Base-by-base conservation (phyloP, 1,139 yeast genomes). In the Pichia sp. region DNA sequence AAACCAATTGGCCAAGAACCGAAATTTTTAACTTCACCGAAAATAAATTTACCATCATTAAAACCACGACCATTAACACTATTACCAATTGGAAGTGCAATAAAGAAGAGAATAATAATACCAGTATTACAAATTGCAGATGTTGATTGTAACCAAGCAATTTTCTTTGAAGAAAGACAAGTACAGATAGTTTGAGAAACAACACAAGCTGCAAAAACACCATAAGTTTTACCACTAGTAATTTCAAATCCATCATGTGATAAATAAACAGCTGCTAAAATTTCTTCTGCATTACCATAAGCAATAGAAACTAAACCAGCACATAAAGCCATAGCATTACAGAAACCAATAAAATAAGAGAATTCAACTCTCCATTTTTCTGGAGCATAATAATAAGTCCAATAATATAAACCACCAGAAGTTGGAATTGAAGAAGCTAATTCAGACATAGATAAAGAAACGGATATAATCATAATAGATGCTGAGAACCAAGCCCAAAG, bases 391-490 rank as follows among this genome's bases (percentile, higher is more conserved):
- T 71, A 67, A 55, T 65, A 71, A 2, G 82, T 74, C 78, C 78
- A 76, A 51, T 65, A 73, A 57, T 78, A 80, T 38, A 82, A 67
- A 4, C 87, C 89, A 44, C 89, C 89, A 23, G 80, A 71, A 2
- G 89, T 82, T 38, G 89, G 89, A 55, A 78, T 76, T 6, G 85
- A 73, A 30, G 81, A 73, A 6, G 81, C 82, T 45, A 81, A 62
- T 53, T 80, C 81, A 3, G 84, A 73, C 71, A 82, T 75, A 2
- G 80, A 69, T 11, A 70, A 50, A 27, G 82, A 82, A 34, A 76
- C 69, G 22, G 67, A 61, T 40, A 74, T 61, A 45, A 78, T 73
- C 51, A 78, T 76, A 31, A 73, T 43, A 43, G 76, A 70, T 40
- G 81, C 71, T 6, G 73, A 55, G 34, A 78, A 63, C 87, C 87